Evolutionary conservation across 2,329 filamentous ascomycete genomes (phyloP).

Genomic region (Diplodia mutila): DNA sequence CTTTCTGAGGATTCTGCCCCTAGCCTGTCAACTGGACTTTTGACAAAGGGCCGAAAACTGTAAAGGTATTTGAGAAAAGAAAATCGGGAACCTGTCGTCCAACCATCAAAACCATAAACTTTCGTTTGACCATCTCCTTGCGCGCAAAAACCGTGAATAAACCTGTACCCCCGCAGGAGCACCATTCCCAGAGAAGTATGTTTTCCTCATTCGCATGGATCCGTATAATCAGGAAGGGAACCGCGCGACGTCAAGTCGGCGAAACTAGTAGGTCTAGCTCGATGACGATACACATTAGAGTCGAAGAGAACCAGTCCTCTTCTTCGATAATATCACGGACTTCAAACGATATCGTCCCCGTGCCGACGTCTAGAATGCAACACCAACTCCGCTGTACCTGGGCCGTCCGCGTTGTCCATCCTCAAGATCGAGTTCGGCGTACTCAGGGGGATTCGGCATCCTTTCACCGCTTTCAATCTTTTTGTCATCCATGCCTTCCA

Average conservation of each 20-base stretch:
- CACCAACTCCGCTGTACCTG: background rate
- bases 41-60: background rate
- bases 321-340: background rate
- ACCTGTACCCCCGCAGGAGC: background rate
- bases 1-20: too few relatives aligned
- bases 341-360: background rate
- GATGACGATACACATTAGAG: conserved; percentile 2
- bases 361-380: background rate
- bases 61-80: background rate
- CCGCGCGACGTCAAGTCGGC: background rate
- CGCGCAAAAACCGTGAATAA: background rate
- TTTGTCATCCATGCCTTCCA: conserved; percentile 6
- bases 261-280: background rate
- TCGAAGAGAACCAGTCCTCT: background rate
- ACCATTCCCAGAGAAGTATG: background rate
- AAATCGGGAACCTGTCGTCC: conserved; percentile 2
- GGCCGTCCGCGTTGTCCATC: background rate
- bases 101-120: conserved; percentile 9
- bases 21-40: background rate
- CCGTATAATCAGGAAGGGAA: background rate
- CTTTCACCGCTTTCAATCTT: background rate
- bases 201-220: background rate
- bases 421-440: background rate
- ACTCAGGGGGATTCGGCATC: background rate
- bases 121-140: background rate